Evolutionary conservation across 257 asterid genomes (phyloP), one percentile per base, ranked within the genome.

Genomic region (Thymus mandschuricus): DNA sequence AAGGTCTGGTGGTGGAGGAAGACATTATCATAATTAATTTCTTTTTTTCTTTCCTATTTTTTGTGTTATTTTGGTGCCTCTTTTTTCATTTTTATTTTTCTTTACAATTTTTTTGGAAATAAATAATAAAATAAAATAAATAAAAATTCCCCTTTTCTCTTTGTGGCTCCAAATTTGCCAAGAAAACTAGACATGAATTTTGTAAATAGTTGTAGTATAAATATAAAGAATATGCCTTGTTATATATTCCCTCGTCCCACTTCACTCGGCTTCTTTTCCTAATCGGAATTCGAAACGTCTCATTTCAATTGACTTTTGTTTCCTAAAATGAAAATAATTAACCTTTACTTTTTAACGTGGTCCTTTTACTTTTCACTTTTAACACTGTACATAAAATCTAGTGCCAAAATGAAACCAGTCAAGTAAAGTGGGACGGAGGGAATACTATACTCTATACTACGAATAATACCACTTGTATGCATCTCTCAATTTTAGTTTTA

Each of bases 1-100:
- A 71, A 57, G 88, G 81, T 75, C 83, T 83, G 76, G 89, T 43
- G 55, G 83, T 72, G 82, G 92, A 87, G 79, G 92, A 80, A 76
- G 92, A 88, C 95, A 88, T 90, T 71, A 73, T 83, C 78, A 10
- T 60, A 38, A 15, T n/a, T 21, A 21, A 21, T 21, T 21, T 21
- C 0, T 21, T 21, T 21, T 21, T 21, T 11, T 0, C 6, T 60
- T 30, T 10, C 13, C 52, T n/a, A 7, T 0, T 13, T 60, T 31
- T n/a, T 12, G 60, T 48, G 73, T 50, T 29, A 31, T 46, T 78
- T 73, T 46, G 41, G 64, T 59, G 64, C 35, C n/a, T 48, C 12
- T 48, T 68, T 64, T 58, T 72, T 45, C 0, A 6, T 44, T 61
- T 44, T 43, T 10, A 15, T 56, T 40, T 21, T 41, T 30, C n/a